Conservation (phyloP, 177 flowering plant genomes). For the Viscum album region DNA sequence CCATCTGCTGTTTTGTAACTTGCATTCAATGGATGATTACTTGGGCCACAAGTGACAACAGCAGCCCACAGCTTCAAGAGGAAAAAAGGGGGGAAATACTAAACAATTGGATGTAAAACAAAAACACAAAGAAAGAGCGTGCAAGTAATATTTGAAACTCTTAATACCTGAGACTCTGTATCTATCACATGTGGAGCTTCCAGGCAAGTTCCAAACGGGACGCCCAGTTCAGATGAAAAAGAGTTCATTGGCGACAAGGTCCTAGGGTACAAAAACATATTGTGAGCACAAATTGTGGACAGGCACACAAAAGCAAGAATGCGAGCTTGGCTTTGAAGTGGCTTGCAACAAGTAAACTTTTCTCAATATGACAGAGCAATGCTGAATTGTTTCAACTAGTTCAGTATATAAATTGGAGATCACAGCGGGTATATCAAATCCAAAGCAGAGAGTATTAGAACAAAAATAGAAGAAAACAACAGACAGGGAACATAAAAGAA, state of each 20-base stretch:
- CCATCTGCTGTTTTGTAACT: constrained; percentile 83
- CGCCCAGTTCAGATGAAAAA: constrained; percentile 91
- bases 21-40: constrained; percentile 69
- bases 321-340: constrained; percentile 4
- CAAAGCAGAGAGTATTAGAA: too few relatives aligned
- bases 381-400: too few relatives aligned
- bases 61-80: constrained; percentile 64
- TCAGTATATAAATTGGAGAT: too few relatives aligned
- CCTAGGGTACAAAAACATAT: constrained; percentile 28
- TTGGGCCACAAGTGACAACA: constrained; percentile 60
- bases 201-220: constrained; percentile 75
- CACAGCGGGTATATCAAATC: too few relatives aligned
- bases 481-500: too few relatives aligned
- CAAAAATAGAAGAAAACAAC: too few relatives aligned
- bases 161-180: constrained; percentile 62
- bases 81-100: not conserved
- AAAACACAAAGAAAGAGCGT: not conserved
- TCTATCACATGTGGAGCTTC: constrained; percentile 99
- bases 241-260: constrained; percentile 86
- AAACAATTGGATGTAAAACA: not conserved
- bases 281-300: not conserved
- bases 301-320: not conserved
- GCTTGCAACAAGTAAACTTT: too few relatives aligned
- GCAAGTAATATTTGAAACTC: not conserved
- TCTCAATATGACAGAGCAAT: too few relatives aligned